These are phyloP conservation scores for Coffea canephora DNA, from an alignment of 257 asterid species.

Conservation along the genomic window DNA sequence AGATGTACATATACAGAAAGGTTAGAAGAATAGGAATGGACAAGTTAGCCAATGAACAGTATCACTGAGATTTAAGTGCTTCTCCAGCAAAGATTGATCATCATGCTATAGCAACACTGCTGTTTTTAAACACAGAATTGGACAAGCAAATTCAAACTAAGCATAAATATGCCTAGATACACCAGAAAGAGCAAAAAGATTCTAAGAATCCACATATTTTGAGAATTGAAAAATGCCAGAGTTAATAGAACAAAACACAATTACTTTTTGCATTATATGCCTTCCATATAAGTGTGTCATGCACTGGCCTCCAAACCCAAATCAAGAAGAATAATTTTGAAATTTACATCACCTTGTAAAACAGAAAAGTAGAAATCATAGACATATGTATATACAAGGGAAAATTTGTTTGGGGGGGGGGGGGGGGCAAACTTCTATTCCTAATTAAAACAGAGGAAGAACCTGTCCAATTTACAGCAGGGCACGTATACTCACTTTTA, in stretches of 20 bases:
- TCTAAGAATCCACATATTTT: background rate
- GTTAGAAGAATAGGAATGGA: background rate
- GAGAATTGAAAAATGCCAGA: background rate
- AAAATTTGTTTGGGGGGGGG: no score
- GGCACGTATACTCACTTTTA: no score
- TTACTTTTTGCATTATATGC: background rate
- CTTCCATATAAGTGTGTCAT: background rate
- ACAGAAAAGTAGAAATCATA: background rate
- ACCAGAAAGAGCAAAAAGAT: no score
- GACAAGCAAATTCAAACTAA: background rate
- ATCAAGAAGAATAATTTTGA: background rate
- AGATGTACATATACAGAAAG: background rate
- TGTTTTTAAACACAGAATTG: background rate
- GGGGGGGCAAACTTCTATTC: no score
- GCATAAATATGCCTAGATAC: no score
- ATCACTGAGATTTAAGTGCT: background rate
- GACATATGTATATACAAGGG: no score
- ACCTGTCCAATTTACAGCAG: no score
- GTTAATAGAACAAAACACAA: background rate
- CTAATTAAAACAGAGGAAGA: no score
- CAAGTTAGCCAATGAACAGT: background rate
- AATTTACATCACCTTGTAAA: background rate
- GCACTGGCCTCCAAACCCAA: background rate
- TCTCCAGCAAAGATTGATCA: background rate
- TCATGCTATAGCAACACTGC: background rate